A percentile compares a stretch with the other conserved stretches of the same genome.
Conservation (phyloP, 2,329 filamentous ascomycete genomes). For the Zelopaecilomyces penicillatus region DNA sequence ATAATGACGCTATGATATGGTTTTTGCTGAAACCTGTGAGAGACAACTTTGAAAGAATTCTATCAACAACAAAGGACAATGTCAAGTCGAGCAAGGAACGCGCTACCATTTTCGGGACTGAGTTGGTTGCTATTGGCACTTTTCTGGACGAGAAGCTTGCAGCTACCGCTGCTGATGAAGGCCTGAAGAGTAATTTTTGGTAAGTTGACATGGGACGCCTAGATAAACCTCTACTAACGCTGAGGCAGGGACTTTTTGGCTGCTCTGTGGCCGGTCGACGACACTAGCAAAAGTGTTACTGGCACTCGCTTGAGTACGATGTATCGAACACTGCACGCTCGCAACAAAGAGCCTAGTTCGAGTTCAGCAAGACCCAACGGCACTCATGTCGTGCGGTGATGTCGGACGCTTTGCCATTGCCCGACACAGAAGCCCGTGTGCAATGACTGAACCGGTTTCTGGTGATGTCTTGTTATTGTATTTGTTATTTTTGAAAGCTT, state of each 20-base stretch:
- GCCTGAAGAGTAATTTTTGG: slow-evolving; percentile 43
- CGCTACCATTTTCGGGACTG: slow-evolving; percentile 51
- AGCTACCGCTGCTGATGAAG: slow-evolving; percentile 31
- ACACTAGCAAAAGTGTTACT: slow-evolving; percentile 35
- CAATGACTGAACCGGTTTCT: no score
- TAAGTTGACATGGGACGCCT: slow-evolving; percentile 22
- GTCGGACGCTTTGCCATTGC: background rate
- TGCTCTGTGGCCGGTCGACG: slow-evolving; percentile 38
- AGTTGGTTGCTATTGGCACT: slow-evolving; percentile 53
- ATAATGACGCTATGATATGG: slow-evolving; percentile 40
- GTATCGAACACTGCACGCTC: slow-evolving; percentile 32
- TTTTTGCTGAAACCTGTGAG: slow-evolving; percentile 49
- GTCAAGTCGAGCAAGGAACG: slow-evolving; percentile 55
- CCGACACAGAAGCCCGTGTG: background rate
- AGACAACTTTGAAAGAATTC: slow-evolving; percentile 50
- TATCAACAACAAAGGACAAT: slow-evolving; percentile 52
- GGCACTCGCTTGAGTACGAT: slow-evolving; percentile 35
- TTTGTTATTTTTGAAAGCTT: slow-evolving; percentile 9
- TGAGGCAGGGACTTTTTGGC: slow-evolving; percentile 35
- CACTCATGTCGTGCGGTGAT: slow-evolving; percentile 15
- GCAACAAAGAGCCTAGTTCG: slow-evolving; percentile 23
- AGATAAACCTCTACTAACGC: slow-evolving; percentile 12
- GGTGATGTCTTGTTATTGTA: background rate
- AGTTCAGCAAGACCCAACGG: slow-evolving; percentile 24
- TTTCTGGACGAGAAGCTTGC: slow-evolving; percentile 45